phyloP scores from a whole-genome alignment of 306 rosid species.

The Sophora flavescens region DNA sequence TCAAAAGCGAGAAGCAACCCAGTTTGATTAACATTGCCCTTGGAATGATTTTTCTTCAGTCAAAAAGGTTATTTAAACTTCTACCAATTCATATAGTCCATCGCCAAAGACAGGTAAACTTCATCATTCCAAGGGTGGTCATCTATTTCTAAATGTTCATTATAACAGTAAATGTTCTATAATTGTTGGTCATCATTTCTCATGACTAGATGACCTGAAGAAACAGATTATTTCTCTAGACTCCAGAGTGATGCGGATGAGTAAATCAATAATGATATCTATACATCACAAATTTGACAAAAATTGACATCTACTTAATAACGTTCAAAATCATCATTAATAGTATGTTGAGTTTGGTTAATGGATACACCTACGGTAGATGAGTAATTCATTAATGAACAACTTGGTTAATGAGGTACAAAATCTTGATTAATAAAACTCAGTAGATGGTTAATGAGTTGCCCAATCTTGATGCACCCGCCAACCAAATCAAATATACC shows the following conservation, averaged over 20 bases:
- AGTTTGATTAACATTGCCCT: not conserved
- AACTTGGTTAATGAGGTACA: no score
- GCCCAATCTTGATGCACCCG: no score
- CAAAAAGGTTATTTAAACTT: slow-evolving; percentile 3
- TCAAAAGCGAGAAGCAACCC: not conserved
- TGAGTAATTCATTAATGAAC: no score
- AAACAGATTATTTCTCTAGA: not conserved
- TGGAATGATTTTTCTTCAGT: not conserved
- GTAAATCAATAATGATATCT: not conserved
- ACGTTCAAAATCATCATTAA: no score
- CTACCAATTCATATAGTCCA: not conserved
- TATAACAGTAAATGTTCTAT: not conserved
- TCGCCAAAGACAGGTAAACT: not conserved
- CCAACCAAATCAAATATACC: no score
- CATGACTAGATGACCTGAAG: slow-evolving; percentile 12
- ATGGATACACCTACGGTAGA: no score
- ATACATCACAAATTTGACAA: no score
- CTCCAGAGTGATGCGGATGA: not conserved
- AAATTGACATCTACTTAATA: no score
- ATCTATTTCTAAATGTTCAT: slow-evolving; percentile 13
- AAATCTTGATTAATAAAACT: no score
- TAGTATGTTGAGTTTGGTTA: no score
- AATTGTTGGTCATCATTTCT: not conserved
- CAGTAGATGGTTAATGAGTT: no score
- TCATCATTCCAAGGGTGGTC: no score